Conservation (phyloP, 1,284 basidiomycete genomes). For the Ceratobasidium sp. region DNA sequence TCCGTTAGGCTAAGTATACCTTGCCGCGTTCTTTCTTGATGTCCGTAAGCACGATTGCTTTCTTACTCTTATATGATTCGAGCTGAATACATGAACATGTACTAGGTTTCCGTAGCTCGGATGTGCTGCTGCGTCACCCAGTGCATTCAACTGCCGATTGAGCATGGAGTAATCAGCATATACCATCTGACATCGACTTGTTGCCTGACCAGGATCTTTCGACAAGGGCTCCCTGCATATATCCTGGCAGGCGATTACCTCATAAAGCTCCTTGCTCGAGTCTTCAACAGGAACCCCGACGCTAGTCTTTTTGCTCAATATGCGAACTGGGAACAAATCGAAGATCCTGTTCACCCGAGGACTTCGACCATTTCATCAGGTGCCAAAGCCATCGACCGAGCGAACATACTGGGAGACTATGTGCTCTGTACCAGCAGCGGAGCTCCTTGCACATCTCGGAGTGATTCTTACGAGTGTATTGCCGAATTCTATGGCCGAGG, state of each 20-base stretch:
- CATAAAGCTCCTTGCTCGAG: not conserved
- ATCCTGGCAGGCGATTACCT: constrained; percentile 27
- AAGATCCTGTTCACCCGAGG: not conserved
- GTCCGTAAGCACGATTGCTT: not conserved
- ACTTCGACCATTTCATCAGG: not conserved
- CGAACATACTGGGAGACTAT: not conserved
- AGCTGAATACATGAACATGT: not conserved
- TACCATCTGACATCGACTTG: not conserved
- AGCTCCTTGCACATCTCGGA: constrained; percentile 6
- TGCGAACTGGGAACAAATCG: not conserved
- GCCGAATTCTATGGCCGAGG: constrained; percentile 14
- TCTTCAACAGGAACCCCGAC: constrained; percentile 19
- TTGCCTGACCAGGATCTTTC: constrained; percentile 22
- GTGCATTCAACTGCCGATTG: not conserved
- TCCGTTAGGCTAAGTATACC: constrained; percentile 25
- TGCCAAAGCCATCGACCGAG: not conserved
- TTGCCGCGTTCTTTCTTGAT: constrained; percentile 38
- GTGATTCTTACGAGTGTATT: not conserved
- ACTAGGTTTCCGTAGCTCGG: not conserved
- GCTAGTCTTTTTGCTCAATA: not conserved
- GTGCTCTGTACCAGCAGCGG: not conserved
- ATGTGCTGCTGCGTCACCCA: not conserved
- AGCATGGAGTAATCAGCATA: not conserved
- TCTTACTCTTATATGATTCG: not conserved
- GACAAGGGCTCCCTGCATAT: constrained; percentile 34